These are phyloP conservation scores for Zygosaccharomyces rouxii DNA, from an alignment of 805 yeast species.

Conservation along the genomic window DNA sequence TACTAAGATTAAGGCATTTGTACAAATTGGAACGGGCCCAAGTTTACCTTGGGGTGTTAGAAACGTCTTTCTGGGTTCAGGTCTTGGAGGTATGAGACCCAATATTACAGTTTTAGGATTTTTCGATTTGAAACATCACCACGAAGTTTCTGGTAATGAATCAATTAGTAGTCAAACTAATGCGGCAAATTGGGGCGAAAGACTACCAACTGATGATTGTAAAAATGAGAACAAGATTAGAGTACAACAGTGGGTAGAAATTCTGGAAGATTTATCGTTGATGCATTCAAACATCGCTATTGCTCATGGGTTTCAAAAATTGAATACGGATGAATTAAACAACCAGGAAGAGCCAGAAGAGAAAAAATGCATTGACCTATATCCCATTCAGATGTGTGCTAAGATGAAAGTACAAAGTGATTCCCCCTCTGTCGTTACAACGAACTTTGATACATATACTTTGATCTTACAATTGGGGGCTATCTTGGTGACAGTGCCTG, in stretches of 20 bases:
- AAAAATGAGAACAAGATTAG: constrained; percentile 65
- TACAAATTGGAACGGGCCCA: constrained; percentile 86
- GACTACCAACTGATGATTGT: constrained; percentile 75
- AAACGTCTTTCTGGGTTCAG: constrained; percentile 86
- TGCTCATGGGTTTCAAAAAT: constrained; percentile 75
- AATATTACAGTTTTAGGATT: constrained; percentile 91
- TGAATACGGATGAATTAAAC: constrained; percentile 53
- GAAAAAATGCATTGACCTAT: constrained; percentile 71
- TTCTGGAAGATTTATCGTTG: constrained; percentile 81
- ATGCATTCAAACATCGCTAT: constrained; percentile 91
- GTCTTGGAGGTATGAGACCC: constrained; percentile 98
- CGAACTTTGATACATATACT: constrained; percentile 94
- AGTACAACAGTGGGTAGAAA: constrained; percentile 83
- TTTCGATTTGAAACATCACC: constrained; percentile 50
- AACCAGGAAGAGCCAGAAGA: constrained; percentile 31
- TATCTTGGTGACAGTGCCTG: constrained; percentile 85
- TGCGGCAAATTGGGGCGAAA: constrained; percentile 30
- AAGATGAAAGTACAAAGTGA: constrained; percentile 40
- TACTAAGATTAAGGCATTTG: constrained; percentile 82
- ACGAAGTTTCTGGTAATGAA: constrained; percentile 5
- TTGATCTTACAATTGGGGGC: constrained; percentile 91
- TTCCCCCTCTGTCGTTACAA: constrained; percentile 53
- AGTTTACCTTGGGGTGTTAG: constrained; percentile 92
- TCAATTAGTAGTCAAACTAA: constrained; percentile 7
- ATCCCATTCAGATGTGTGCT: constrained; percentile 96